Base-by-base conservation (phyloP, 495 filamentous ascomycete genomes). In the Annulohypoxylon stygium region DNA sequence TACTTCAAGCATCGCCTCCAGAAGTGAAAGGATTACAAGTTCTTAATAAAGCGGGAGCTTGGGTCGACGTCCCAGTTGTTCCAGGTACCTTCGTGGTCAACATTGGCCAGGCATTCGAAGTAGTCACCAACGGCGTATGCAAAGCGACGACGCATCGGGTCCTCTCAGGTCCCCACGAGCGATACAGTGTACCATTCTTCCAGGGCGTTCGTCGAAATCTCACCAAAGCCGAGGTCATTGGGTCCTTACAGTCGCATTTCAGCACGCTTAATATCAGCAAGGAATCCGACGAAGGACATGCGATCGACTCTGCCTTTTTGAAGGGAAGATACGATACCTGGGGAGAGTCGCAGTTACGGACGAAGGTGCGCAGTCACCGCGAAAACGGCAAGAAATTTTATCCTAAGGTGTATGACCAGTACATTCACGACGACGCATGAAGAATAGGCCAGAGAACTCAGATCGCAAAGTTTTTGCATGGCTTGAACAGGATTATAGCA, bases 101-200 rank as follows among this genome's bases (percentile, higher is more conserved):
- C 69, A 86, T 89, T 50, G 86, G 85, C 2, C 85, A 88, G 61
- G 86, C 86, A 0, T 88, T 89, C 59, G 86, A 89, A 75, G 85
- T 88, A 3, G 83, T 87, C 1, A 89, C 87, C 1, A 78, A 83
- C 50, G 83, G 86, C 1, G 80, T 81, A 12, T 84, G 86, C 55
- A 86, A 84, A 67, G 86, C 87, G 2, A 88, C 86, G 0, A 81
- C 84, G 0, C 87, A 88, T 20, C 81, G 83, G 2, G 87, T 87
- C 4, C 71, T 84, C 2, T 69, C 78, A 0, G 72, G 75, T 3
- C 61, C 62, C 12, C 55, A 69, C 3, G 81, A 85, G 67, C 72
- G 83, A 47, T 85, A 78, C 66, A 84, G 82, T 70, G 81, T 84
- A 16, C 81, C 83, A 0, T 86, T 86, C 67, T 86, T 86, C 34